Evolutionary conservation across 495 filamentous ascomycete genomes (phyloP).

Genomic region (Penicillium waksmanii): DNA sequence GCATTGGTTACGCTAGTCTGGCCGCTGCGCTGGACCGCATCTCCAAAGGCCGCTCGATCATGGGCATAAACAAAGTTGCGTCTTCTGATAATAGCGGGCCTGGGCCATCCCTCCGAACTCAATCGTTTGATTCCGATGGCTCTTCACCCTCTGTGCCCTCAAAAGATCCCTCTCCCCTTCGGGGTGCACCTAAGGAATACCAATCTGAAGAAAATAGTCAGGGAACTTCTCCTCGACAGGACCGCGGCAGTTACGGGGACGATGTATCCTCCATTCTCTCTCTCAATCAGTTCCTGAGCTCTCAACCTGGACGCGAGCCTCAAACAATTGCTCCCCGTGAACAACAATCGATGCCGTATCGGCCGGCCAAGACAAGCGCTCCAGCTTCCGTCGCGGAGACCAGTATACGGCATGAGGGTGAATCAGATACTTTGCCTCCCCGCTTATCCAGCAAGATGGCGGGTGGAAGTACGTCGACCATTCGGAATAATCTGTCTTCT

Average conservation of each 20-base stretch:
- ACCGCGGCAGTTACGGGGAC: slow-evolving; percentile 14
- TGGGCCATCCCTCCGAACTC: slow-evolving; percentile 13
- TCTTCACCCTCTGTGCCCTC: slow-evolving; percentile 25
- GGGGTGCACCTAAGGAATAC: neutral
- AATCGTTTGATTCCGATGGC: neutral
- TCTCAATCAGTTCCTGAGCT: slow-evolving; percentile 17
- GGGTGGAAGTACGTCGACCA: neutral
- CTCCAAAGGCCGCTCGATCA: slow-evolving; percentile 27
- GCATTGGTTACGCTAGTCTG: slow-evolving; percentile 29
- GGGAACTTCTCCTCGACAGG: neutral
- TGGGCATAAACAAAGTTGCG: slow-evolving; percentile 24
- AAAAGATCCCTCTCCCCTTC: slow-evolving; percentile 9
- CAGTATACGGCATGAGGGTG: neutral
- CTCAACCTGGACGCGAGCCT: slow-evolving; percentile 7
- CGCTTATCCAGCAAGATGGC: neutral
- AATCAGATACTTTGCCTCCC: slow-evolving; percentile 2
- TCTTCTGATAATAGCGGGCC: slow-evolving; percentile 10
- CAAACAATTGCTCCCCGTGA: slow-evolving; percentile 2
- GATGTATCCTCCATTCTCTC: slow-evolving; percentile 26
- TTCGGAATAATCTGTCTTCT: slow-evolving; percentile 10
- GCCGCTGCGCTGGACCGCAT: slow-evolving; percentile 33
- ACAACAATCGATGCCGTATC: neutral
- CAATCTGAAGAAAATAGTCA: neutral
- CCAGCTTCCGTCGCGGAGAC: slow-evolving; percentile 4
- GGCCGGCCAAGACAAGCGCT: slow-evolving; percentile 4